Evolutionary conservation across 495 filamentous ascomycete genomes (phyloP).

Genomic region (Diplogelasinospora grovesii): DNA sequence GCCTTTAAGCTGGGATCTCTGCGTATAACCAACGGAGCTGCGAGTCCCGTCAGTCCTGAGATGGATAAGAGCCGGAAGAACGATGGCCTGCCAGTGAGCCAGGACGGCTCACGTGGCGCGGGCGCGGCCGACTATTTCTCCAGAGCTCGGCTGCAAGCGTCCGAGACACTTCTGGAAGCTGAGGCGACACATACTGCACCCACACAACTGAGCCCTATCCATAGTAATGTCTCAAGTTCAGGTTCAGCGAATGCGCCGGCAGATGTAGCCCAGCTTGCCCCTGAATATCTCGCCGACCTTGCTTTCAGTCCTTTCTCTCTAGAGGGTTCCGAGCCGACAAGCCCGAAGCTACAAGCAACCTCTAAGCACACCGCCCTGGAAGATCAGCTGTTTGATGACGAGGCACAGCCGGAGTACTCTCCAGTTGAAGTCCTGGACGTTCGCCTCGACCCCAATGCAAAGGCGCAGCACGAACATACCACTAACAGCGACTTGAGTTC

Average conservation of each 20-base stretch:
- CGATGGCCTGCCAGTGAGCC: not conserved
- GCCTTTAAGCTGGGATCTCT: constrained; percentile 54
- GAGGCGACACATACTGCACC: constrained; percentile 11
- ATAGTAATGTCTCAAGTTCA: not conserved
- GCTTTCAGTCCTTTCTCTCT: constrained; percentile 27
- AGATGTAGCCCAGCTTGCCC: constrained; percentile 5
- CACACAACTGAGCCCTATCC: constrained; percentile 10
- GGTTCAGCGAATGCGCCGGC: not conserved
- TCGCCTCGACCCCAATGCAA: constrained; percentile 34
- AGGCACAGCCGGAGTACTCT: constrained; percentile 25
- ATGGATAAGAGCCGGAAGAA: constrained; percentile 16
- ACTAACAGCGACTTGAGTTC: constrained; percentile 3
- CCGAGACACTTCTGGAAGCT: not conserved
- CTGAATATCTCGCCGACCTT: constrained; percentile 23
- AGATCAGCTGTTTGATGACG: constrained; percentile 42
- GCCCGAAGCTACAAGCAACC: constrained; percentile 35
- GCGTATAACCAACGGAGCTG: constrained; percentile 53
- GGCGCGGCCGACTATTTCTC: constrained; percentile 23
- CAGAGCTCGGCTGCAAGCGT: not conserved
- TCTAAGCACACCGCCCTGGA: constrained; percentile 42
- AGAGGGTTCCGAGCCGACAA: constrained; percentile 10
- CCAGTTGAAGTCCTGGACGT: constrained; percentile 34
- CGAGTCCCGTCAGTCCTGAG: constrained; percentile 37
- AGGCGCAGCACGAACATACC: constrained; percentile 18
- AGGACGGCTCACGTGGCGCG: not conserved